Base-by-base conservation (phyloP, 441 rosid species). In the Adansonia madagascariensis region DNA sequence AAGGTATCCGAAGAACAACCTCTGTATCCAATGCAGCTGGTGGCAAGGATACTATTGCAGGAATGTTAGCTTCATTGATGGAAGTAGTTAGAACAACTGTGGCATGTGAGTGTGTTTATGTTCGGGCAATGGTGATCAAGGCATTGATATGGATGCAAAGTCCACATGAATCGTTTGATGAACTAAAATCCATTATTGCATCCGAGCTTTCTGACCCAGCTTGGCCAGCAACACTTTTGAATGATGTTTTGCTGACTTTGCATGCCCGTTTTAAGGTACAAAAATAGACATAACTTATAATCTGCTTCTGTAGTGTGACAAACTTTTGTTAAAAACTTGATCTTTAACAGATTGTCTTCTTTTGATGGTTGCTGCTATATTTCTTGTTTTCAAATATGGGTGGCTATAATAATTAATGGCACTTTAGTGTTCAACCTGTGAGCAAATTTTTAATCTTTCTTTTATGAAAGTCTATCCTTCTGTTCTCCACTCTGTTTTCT, bases 61-160 rank as follows among this genome's bases (percentile, higher is more conserved):
- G 97, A 78, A 84, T 97, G 82, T 80, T 97, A 79, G 98, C 98
- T 82, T 93, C 98, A 50, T 80, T 97, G 79, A 89, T 94, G 99
- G 99, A 97, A 90, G 98, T 97, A 31, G 99, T 97, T 73, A 91
- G 99, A 75, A 97, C 99, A 80, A 97, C 99, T 78, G 98, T 97
- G 69, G 99, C 99, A 74, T 97, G 99, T 53, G 99, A 97, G 85
- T 97, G 99, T 78, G 98, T 97, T 73, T 97, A 92, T 89, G 94
- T 97, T 82, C 93, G 98, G 79, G 98, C 94, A 69, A 93, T 97
- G 98, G 98, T 97, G 75, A 89, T 97, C 86, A 97, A 97, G 89
- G 98, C 98, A 82, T 86, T 97, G 92, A 94, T 97, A 84, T 97
- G 99, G 99, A 97, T 97, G 98, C 99, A 97, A 90, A 91, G 94